These are phyloP conservation scores for Angophora floribunda DNA, from an alignment of 345 rosid species.

Conservation along the genomic window DNA sequence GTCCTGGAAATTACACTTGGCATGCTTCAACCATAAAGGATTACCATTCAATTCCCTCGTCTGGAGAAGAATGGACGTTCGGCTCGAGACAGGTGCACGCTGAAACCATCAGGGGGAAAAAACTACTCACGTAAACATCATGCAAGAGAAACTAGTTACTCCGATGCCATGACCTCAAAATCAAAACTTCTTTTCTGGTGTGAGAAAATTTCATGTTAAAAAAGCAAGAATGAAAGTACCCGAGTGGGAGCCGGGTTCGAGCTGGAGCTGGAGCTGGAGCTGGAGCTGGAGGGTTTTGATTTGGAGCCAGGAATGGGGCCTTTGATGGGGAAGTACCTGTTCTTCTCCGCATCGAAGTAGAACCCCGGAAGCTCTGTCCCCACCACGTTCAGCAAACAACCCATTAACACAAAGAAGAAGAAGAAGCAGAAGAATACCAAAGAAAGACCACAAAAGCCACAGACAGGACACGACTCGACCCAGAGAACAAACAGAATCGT, in stretches of 20 bases:
- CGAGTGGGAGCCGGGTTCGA: neutral
- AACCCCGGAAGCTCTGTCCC: slow-evolving; percentile 73
- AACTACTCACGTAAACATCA: neutral
- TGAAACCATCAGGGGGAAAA: neutral
- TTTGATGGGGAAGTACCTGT: slow-evolving; percentile 72
- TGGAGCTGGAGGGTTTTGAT: slow-evolving; percentile 14
- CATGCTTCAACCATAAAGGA: slow-evolving; percentile 13
- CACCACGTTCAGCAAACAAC: neutral
- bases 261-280: neutral
- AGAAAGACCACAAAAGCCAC: neutral
- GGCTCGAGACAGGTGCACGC: slow-evolving; percentile 8
- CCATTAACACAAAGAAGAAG: neutral
- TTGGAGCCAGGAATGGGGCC: slow-evolving; percentile 64
- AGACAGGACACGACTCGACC: neutral
- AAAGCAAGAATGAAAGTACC: neutral
- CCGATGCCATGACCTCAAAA: neutral
- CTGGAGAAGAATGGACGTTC: slow-evolving; percentile 39
- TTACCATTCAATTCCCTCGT: slow-evolving; percentile 61
- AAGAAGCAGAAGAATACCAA: neutral
- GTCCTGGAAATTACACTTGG: slow-evolving; percentile 43
- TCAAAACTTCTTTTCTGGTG: neutral
- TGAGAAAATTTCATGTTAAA: neutral
- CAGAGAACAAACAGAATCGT: neutral
- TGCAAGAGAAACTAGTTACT: neutral
- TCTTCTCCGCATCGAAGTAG: slow-evolving; percentile 81